phyloP scores from a whole-genome alignment of 805 yeast species.

The Nakazawaea wyomingensis region DNA sequence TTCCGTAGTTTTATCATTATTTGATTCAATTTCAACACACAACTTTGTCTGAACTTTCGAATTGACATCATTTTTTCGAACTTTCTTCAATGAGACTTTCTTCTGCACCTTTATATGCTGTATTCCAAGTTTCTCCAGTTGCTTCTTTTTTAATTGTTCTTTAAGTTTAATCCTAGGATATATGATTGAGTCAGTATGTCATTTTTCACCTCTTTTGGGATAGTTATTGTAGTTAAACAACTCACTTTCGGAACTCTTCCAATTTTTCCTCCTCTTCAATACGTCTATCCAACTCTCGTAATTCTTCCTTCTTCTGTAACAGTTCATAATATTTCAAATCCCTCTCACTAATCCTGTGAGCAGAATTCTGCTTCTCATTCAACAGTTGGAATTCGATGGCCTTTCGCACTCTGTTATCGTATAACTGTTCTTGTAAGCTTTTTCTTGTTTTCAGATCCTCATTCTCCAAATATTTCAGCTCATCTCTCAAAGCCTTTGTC shows the following conservation, averaged over 20 bases:
- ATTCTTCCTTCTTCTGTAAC: constrained; percentile 15
- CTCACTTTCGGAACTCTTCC: constrained; percentile 12
- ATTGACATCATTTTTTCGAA: not conserved
- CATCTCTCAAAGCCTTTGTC: constrained; percentile 14
- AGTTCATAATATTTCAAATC: constrained; percentile 31
- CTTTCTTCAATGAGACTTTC: not conserved
- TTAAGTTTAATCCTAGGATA: not conserved
- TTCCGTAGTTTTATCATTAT: not conserved
- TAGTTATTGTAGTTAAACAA: no score
- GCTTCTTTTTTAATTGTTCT: not conserved
- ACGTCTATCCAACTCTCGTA: constrained; percentile 22
- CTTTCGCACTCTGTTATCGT: constrained; percentile 28
- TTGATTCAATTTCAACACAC: no score
- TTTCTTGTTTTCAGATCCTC: constrained; percentile 27
- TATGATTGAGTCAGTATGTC: no score
- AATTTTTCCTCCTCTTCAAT: constrained; percentile 13
- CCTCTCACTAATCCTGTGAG: constrained; percentile 34
- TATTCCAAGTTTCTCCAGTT: no score
- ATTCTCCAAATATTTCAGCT: constrained; percentile 17
- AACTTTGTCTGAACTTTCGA: no score
- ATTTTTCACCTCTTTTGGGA: no score
- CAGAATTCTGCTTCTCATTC: constrained; percentile 33
- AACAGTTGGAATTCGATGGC: constrained; percentile 25
- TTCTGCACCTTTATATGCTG: not conserved
- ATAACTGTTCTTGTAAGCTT: constrained; percentile 36